A percentile compares a stretch with the other conserved stretches of the same genome.
Evolutionary conservation across 192 early-diverging fungal genomes (phyloP).

Genomic region (Coemansia sp.): DNA sequence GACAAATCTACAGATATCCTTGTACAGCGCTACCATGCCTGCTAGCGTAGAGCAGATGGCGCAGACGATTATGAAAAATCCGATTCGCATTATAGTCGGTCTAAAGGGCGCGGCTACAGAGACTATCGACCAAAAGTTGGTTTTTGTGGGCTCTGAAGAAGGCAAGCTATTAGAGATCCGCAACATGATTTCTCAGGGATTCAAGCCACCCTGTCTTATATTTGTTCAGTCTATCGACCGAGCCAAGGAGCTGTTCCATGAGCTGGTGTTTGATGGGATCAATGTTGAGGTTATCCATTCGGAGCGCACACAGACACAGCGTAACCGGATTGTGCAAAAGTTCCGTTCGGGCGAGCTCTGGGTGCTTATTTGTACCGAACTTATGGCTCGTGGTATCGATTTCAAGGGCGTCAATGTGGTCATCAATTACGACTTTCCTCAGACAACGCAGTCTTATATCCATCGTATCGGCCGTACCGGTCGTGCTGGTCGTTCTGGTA

Average conservation of each 20-base stretch:
- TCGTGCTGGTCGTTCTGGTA: conserved; percentile 87
- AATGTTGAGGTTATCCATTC: conserved; percentile 98
- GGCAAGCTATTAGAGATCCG: conserved; percentile 94
- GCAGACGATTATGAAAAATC: conserved; percentile 85
- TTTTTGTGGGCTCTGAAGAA: conserved; percentile 89
- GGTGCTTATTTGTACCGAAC: conserved; percentile 94
- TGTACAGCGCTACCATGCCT: conserved; percentile 95
- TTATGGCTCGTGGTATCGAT: conserved; percentile 98
- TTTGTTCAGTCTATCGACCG: conserved; percentile 98
- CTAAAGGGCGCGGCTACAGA: conserved; percentile 88
- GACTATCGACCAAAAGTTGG: conserved; percentile 83
- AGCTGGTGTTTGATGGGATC: conserved; percentile 95
- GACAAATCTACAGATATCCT: conserved; percentile 68
- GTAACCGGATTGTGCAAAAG: conserved; percentile 85
- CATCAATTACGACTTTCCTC: conserved; percentile 98
- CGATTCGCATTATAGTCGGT: conserved; percentile 87
- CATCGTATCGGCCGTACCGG: conserved; percentile 98
- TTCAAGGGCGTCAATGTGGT: conserved; percentile 97
- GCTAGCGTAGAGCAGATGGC: conserved; percentile 90
- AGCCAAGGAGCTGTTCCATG: conserved; percentile 94
- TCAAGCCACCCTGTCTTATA: conserved; percentile 91
- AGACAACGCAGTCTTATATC: conserved; percentile 88
- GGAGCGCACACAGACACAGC: conserved; percentile 89
- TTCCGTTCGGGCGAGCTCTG: conserved; percentile 90
- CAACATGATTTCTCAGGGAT: conserved; percentile 71